phyloP scores from a whole-genome alignment of 2,329 filamentous ascomycete species.

The Botrytis pseudocinerea region DNA sequence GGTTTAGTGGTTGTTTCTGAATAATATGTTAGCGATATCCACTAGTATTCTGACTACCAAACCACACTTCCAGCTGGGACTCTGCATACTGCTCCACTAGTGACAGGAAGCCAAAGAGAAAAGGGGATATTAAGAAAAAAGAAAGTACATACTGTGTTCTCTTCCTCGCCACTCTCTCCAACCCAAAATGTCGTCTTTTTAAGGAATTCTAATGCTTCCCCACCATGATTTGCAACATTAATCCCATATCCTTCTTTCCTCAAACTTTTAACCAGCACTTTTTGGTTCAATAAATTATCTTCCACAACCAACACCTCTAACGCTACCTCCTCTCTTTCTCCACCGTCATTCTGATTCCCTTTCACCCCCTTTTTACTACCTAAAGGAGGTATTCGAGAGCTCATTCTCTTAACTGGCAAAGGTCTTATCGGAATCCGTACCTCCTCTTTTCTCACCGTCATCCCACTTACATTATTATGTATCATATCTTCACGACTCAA shows the following conservation, averaged over 20 bases:
- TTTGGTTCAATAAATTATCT: conserved; percentile 69
- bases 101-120: background rate
- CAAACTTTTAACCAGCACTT: conserved; percentile 62
- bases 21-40: conserved; percentile 35
- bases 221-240: conserved; percentile 64
- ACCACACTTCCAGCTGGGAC: background rate
- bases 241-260: conserved; percentile 60
- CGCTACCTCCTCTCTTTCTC: conserved; percentile 16
- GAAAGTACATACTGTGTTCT: background rate
- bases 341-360: conserved; percentile 1
- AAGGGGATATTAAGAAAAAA: background rate
- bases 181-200: conserved; percentile 56
- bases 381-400: background rate
- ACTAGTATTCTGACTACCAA: conserved; percentile 24
- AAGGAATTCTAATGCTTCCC: conserved; percentile 60
- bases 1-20: conserved; percentile 51
- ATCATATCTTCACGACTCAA: background rate
- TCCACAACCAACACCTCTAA: conserved; percentile 56
- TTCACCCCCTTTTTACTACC: background rate
- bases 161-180: background rate
- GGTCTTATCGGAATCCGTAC: background rate
- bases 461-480: background rate
- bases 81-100: background rate
- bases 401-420: background rate
- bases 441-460: background rate